Evolutionary conservation across 139 green algal species (phyloP), one percentile per base, ranked within the genome.

Genomic region (Raphidocelis subcapitata): DNA sequence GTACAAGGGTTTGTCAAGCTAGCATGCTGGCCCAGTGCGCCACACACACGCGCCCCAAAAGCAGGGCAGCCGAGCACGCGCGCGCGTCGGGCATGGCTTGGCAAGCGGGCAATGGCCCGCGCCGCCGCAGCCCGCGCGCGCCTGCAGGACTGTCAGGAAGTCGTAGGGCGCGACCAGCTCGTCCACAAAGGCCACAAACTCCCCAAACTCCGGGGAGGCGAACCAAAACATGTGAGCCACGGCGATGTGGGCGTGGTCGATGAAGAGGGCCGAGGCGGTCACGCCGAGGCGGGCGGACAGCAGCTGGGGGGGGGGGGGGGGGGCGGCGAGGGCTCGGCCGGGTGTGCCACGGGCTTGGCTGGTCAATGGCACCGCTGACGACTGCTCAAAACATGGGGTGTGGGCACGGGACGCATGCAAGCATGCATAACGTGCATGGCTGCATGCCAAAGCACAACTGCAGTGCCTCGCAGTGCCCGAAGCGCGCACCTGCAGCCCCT

Each of bases 101-200:
- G 15, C 12, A 54, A 26, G 44, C 60, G 37, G 10, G 29, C 44
- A 18, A 12, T 36, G 1, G 28, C 1, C 26, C 28, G 44, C 20
- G 2, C 2, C 36, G 2, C 20, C 20, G 16, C 37, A 21, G 29
- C 28, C 18, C 33, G 4, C 35, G 16, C 59, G 33, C 52, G 73
- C 69, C 65, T 76, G 68, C 28, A 60, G 63, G 24, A 85, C 74
- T 1, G 62, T 35, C 23, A 79, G 29, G 29, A 85, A 81, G 24
- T 73, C 72, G 5, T 81, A 29, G 47, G 47, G 55, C 23, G 41
- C n/a, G 31, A 64, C 21, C 21, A 82, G 20, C 20, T 65, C 65
- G 21, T 85, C 76, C 73, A 82, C 83, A 54, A 76, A 79, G 10
- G 70, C 65, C 18, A 80, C 66, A 28, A 88, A 83, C 5, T n/a